A percentile compares a stretch with the other conserved stretches of the same genome.
These are phyloP conservation scores for Didymellaceae sp. DNA, from an alignment of 2,329 filamentous ascomycete species.

Conservation along the genomic window DNA sequence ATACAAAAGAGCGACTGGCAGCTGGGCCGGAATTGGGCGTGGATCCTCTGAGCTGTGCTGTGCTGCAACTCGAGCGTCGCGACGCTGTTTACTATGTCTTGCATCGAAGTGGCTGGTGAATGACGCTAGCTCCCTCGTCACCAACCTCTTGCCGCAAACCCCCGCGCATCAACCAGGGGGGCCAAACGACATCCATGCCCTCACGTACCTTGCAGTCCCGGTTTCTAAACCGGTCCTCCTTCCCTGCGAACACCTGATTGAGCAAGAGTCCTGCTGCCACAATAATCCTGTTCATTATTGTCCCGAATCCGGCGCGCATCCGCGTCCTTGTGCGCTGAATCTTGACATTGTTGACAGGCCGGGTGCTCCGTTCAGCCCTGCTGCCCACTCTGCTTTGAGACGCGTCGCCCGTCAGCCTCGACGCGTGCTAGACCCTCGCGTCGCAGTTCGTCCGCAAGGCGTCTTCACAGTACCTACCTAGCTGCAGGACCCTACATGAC, in stretches of 20 bases:
- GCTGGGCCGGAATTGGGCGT: conserved; percentile 4
- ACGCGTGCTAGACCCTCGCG: neutral
- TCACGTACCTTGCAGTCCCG: conserved; percentile 16
- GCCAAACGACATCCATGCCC: neutral
- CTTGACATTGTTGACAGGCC: neutral
- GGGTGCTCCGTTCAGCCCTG: neutral
- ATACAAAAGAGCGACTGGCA: conserved; percentile 16
- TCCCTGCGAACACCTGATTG: conserved; percentile 6
- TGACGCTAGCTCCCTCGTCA: conserved; percentile 1
- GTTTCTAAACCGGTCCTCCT: neutral
- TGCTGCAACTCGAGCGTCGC: conserved; percentile 4
- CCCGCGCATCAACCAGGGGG: conserved; percentile 9
- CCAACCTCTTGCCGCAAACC: conserved; percentile 16
- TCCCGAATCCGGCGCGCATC: neutral
- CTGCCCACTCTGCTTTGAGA: neutral
- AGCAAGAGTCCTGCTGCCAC: neutral
- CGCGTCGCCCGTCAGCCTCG: neutral
- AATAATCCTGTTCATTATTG: neutral
- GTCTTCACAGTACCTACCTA: neutral
- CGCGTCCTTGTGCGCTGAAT: neutral
- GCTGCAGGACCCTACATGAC: neutral
- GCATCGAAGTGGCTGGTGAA: conserved; percentile 11
- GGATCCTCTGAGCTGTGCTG: conserved; percentile 2
- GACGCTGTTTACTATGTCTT: conserved; percentile 13
- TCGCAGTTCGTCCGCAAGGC: conserved; percentile 1